These are phyloP conservation scores for Imleria badia DNA, from an alignment of 768 basidiomycete genomes.

Conservation along the genomic window DNA sequence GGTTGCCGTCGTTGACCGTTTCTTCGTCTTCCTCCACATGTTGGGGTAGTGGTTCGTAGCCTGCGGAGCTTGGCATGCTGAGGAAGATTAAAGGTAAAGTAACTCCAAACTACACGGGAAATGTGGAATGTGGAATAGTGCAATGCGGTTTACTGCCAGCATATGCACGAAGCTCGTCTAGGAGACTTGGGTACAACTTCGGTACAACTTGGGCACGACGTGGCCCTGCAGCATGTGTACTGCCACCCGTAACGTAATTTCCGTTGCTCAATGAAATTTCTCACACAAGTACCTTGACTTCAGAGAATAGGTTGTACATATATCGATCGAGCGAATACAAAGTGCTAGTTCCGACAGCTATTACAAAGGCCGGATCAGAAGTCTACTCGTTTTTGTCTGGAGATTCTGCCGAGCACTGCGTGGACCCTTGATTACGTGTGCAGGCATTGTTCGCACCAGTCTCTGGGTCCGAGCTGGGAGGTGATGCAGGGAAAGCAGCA, in stretches of 20 bases:
- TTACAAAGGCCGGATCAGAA: neutral
- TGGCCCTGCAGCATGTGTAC: slow-evolving; percentile 11
- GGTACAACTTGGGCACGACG: neutral
- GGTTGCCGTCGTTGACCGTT: slow-evolving; percentile 35
- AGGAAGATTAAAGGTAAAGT: neutral
- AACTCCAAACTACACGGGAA: neutral
- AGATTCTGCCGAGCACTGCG: neutral
- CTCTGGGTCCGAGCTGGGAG: slow-evolving; percentile 10
- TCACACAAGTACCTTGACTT: no score
- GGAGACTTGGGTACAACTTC: neutral
- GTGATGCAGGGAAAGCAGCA: slow-evolving; percentile 16
- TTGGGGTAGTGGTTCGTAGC: slow-evolving; percentile 49
- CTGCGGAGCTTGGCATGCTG: slow-evolving; percentile 44
- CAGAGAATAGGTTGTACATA: no score
- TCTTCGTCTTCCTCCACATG: slow-evolving; percentile 40
- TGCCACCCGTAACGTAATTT: slow-evolving; percentile 21
- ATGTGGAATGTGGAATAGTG: slow-evolving; percentile 6
- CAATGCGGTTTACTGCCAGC: slow-evolving; percentile 20
- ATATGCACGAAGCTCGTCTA: slow-evolving; percentile 9
- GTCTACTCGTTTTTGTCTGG: neutral
- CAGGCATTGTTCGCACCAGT: neutral
- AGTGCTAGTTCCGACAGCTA: neutral
- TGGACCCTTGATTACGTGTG: neutral
- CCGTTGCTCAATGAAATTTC: neutral
- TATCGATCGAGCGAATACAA: neutral